Base-by-base conservation (phyloP, 2,329 filamentous ascomycete species). In the Pestalotiopsis fici region DNA sequence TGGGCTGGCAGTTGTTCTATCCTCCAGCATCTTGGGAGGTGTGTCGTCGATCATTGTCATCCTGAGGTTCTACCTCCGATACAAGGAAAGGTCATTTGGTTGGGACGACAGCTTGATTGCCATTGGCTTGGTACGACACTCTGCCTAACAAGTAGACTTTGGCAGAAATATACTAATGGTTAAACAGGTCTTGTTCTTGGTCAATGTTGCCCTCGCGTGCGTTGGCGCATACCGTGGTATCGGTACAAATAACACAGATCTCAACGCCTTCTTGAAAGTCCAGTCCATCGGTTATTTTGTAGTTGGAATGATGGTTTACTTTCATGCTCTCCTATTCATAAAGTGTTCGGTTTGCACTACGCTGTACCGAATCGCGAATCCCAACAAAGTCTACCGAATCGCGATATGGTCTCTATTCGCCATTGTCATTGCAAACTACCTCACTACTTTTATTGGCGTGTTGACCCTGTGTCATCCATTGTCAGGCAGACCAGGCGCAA, bases 291-390 rank as follows among this genome's bases (percentile, higher is more conserved):
- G 74, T 39, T 71, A 69, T 21, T 71, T 74, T 43, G 71, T 72
- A 37, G 68, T 75, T 39, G 75, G 74, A 72, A 75, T 75, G 62
- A 57, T 75, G n/a, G 65, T 72, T 18, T 76, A 76, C 66, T 71
- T 75, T 25, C 54, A 66, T 37, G 69, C 70, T 4, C 65, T 75
- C 27, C 69, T 72, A 13, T 66, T 72, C 21, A 69, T 76, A 69
- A 76, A 76, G 55, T 78, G 78, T 21, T 81, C 79, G 39, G 75
- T 74, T 73, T 81, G 80, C 60, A 73, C 77, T 9, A 77, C 74
- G 39, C 77, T 81, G 0, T 76, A 78, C 39, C 72, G 81, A 11
- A 81, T 67, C n/a, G 70, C 72, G 43, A 77, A 62, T 0, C 74
- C 74, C 2, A 25, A 71, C 18, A 66, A 35, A 4, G 43, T 27